Base-by-base conservation (phyloP, 2,329 filamentous ascomycete genomes). In the Colletotrichum shisoi region DNA sequence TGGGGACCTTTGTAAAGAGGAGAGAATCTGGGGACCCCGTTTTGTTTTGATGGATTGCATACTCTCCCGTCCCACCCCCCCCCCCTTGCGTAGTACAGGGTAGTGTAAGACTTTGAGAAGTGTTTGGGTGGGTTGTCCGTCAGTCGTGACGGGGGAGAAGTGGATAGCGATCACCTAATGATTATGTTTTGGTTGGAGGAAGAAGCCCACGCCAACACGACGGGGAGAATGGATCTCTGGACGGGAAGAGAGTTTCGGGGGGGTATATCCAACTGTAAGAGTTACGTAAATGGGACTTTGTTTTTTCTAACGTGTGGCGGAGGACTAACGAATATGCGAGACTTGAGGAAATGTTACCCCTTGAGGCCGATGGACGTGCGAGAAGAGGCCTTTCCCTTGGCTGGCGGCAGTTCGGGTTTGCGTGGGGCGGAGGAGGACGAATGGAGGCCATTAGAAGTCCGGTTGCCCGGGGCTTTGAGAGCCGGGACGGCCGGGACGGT, bases 211-310 rank as follows among this genome's bases (percentile, higher is more conserved):
- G 19, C 46, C 46, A 37, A 46, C 39, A 24, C 34, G 9, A 39
- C 9, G 21, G 56, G 53, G 56, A 42, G 19, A 44, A 27, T 45
- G 53, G 37, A 52, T 34, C 17, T 11, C 12, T 49, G 37, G 12
- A 27, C 24, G 58, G 42, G 52, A 56, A 24, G 39, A 53, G 31
- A 48, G 40, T 17, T 40, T 46, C 37, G 37, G 15, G 24, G 24
- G 24, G 24, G 24, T 4, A 4, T 40, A 21, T 44, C 60, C 64
- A 63, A 53, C n/a, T 46, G 52, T 31, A 40, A 40, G 34, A 58
- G 58, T 67, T 67, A 67, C 64, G 64, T 67, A 63, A 67, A 53
- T 54, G 31, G 60, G 53, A 63, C 64, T 63, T 49, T 34, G 12
- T 42, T 45, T 9, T 42, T 15, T 31, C 17, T 31, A 21, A 7